Evolutionary conservation across 225 moss, liverwort and hornwort genomes (phyloP).

Genomic region (Physcomitrium patens): DNA sequence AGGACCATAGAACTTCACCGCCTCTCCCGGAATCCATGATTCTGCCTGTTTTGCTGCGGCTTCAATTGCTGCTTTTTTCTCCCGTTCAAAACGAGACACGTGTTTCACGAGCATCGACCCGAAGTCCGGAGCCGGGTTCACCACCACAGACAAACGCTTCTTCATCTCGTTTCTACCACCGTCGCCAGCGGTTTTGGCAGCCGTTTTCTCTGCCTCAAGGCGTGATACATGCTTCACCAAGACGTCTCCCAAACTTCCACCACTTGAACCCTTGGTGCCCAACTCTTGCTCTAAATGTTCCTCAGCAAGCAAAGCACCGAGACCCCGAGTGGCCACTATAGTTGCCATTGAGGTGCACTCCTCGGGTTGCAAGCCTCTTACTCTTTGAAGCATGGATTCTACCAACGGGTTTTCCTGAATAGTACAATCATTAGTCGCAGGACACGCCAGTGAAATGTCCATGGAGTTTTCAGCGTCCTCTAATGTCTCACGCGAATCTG

Average conservation of each 20-base stretch:
- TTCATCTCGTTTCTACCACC: constrained; percentile 36
- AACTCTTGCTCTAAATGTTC: constrained; percentile 42
- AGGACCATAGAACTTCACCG: constrained; percentile 7
- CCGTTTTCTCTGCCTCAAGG: constrained; percentile 47
- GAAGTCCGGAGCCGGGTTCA: constrained; percentile 41
- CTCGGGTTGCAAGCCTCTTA: constrained; percentile 44
- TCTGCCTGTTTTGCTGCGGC: constrained; percentile 34
- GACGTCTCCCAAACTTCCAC: constrained; percentile 45
- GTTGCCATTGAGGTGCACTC: constrained; percentile 50
- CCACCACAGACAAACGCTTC: constrained; percentile 32
- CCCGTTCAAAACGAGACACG: constrained; percentile 42
- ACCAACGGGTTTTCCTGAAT: constrained; percentile 30
- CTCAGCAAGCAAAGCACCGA: constrained; percentile 38
- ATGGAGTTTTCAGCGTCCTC: constrained; percentile 18
- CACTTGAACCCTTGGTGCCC: constrained; percentile 29
- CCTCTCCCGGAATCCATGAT: constrained; percentile 16
- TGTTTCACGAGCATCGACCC: constrained; percentile 45
- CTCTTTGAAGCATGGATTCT: constrained; percentile 44
- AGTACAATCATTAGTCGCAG: constrained; percentile 11
- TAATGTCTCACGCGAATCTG: constrained; percentile 14
- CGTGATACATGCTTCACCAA: constrained; percentile 50
- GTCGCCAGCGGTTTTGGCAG: constrained; percentile 41
- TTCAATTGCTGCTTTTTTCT: constrained; percentile 41
- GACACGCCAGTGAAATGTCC: constrained; percentile 18
- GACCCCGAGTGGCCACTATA: constrained; percentile 46